Evolutionary conservation across 495 filamentous ascomycete genomes (phyloP).

Genomic region (Cercophora samala): DNA sequence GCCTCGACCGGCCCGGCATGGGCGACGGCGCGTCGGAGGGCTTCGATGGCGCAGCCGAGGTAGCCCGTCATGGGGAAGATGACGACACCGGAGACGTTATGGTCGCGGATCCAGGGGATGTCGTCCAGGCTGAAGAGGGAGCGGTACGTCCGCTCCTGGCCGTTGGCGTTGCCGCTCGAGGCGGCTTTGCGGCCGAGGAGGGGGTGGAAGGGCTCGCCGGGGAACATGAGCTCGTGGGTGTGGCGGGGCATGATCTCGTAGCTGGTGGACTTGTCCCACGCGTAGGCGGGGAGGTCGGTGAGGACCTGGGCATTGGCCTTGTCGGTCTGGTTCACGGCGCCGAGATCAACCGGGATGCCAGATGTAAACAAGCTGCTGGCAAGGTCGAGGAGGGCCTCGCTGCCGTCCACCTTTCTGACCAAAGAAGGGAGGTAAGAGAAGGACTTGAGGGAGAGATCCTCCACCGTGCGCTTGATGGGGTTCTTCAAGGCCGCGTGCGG

Average conservation of each 20-base stretch:
- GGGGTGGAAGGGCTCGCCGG: not conserved
- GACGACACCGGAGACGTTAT: not conserved
- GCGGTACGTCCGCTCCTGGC: not conserved
- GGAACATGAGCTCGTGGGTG: not conserved
- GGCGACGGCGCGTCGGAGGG: not conserved
- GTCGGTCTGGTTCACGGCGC: conserved; percentile 1
- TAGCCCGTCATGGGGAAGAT: conserved; percentile 6
- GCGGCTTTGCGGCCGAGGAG: not conserved
- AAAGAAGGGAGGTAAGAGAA: conserved; percentile 1
- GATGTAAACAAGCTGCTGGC: not conserved
- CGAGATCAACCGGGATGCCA: not conserved
- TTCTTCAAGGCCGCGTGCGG: conserved; percentile 47
- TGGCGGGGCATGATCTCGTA: conserved; percentile 3
- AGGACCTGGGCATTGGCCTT: not conserved
- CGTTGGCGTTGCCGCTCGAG: not conserved
- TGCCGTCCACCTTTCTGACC: not conserved
- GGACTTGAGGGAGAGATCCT: conserved; percentile 1
- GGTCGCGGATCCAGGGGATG: conserved; percentile 6
- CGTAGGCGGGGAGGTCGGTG: not conserved
- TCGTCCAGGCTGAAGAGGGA: conserved; percentile 1
- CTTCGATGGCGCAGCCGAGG: conserved; percentile 2
- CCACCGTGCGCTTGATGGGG: conserved; percentile 41
- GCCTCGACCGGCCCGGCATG: not conserved
- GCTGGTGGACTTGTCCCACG: conserved; percentile 1
- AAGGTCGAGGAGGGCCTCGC: not conserved